Evolutionary conservation across 176 grass and related monocot species (phyloP).

Genomic region (Sorghum bicolor): Sorghum_bicolor_NCBIv3 NC_012873.2:65686001-65686500

Average conservation of each 20-base stretch:
- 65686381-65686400: constrained; percentile 83
- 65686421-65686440: constrained; percentile 84
- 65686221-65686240: constrained; percentile 27
- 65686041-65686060: neutral
- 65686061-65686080: neutral
- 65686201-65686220: constrained; percentile 18
- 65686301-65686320: neutral
- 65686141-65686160: neutral
- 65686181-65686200: neutral
- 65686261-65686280: neutral
- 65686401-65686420: constrained; percentile 82
- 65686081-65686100: neutral
- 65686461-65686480: constrained; percentile 71
- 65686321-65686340: neutral
- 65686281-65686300: neutral
- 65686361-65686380: constrained; percentile 59
- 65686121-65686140: neutral
- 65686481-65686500: constrained; percentile 50
- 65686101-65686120: neutral
- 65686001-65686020: neutral
- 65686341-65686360: constrained; percentile 24
- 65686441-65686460: constrained; percentile 81
- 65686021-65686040: neutral
- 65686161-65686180: neutral
- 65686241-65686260: neutral